Percentiles rank a stretch among this genome's conserved stretches.
Evolutionary conservation across 257 asterid species (phyloP).

Genomic region (Gardenia jasminoides): DNA sequence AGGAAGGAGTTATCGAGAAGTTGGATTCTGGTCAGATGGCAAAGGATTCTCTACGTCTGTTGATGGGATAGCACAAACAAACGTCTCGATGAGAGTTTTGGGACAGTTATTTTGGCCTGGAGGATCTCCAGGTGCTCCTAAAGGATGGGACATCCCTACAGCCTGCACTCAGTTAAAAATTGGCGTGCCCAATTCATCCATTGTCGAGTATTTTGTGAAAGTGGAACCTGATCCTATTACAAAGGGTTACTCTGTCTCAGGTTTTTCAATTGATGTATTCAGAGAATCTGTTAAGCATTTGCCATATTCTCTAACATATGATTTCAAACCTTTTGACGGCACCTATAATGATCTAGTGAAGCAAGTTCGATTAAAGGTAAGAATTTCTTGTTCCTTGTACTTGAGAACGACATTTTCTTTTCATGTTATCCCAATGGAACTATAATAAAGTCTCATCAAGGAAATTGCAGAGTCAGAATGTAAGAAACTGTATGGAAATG

Average conservation of each 20-base stretch:
- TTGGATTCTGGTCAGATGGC: conserved; percentile 33
- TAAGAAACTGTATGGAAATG: background rate
- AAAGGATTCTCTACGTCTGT: conserved; percentile 26
- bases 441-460: background rate
- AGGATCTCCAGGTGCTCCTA: conserved; percentile 22
- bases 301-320: conserved; percentile 16
- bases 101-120: conserved; percentile 42
- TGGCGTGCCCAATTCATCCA: conserved; percentile 34
- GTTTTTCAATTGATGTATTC: conserved; percentile 40
- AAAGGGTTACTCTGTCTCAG: conserved; percentile 3
- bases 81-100: conserved; percentile 24
- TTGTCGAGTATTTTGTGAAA: conserved; percentile 27
- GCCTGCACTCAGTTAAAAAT: conserved; percentile 21
- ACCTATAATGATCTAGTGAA: conserved; percentile 29
- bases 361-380: conserved; percentile 32
- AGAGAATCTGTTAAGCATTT: conserved; percentile 10
- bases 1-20: conserved; percentile 31
- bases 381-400: background rate
- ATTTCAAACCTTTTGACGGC: conserved; percentile 24
- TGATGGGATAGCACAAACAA: background rate
- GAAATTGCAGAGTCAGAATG: background rate
- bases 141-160: conserved; percentile 41
- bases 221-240: conserved; percentile 23
- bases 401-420: too few species aligned
- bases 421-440: background rate